Conservation (phyloP, 495 filamentous ascomycete species). For the Neohortaea acidophila region DNA sequence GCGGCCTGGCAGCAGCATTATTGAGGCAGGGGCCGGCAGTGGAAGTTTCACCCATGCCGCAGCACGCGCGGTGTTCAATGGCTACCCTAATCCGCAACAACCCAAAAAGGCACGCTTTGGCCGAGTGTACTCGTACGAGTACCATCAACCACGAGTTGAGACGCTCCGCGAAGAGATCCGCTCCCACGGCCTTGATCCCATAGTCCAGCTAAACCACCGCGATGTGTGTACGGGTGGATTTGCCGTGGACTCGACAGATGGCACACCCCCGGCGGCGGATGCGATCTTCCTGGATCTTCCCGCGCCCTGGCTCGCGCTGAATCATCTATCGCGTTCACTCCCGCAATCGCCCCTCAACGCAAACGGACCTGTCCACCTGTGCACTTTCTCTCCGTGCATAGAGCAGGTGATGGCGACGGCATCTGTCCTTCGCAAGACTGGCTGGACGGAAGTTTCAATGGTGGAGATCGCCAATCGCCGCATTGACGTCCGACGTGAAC, state of each 20-base stretch:
- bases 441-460: constrained; percentile 89
- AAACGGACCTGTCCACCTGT: constrained; percentile 50
- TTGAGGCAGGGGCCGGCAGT: constrained; percentile 89
- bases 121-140: constrained; percentile 86
- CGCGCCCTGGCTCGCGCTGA: constrained; percentile 81
- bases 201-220: constrained; percentile 74
- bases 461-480: constrained; percentile 63
- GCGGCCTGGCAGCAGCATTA: constrained; percentile 60
- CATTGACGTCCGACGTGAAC: constrained; percentile 68
- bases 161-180: constrained; percentile 59
- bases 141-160: constrained; percentile 59
- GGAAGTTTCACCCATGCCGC: constrained; percentile 91
- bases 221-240: constrained; percentile 89
- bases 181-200: constrained; percentile 52
- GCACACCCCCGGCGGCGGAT: constrained; percentile 41
- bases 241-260: constrained; percentile 8
- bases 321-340: constrained; percentile 51
- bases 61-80: constrained; percentile 74
- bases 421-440: constrained; percentile 54
- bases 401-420: constrained; percentile 84
- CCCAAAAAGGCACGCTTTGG: constrained; percentile 34
- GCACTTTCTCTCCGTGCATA: constrained; percentile 91
- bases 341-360: constrained; percentile 59
- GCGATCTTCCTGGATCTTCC: constrained; percentile 87
- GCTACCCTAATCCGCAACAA: constrained; percentile 36